A percentile compares a stretch with the other conserved stretches of the same genome.
These are phyloP conservation scores for Combretum micranthum DNA, from an alignment of 345 rosid species.

Conservation along the genomic window DNA sequence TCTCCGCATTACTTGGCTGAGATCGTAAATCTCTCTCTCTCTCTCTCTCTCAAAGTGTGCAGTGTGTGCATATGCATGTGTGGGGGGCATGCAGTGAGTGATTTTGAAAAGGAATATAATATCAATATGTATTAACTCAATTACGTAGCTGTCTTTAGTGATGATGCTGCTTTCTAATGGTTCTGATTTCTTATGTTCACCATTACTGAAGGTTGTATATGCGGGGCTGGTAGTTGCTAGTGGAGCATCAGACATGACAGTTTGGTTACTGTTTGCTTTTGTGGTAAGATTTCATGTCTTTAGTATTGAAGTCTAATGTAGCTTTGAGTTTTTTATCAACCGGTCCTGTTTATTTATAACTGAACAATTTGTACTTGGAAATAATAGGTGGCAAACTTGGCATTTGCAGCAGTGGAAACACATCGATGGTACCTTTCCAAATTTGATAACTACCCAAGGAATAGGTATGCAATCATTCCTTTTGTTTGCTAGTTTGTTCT, in stretches of 20 bases:
- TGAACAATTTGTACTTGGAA: slow-evolving; percentile 3
- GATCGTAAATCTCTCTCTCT: slow-evolving; percentile 37
- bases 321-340: background rate
- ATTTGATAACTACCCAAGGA: slow-evolving; percentile 4
- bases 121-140: too few relatives aligned
- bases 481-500: background rate
- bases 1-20: slow-evolving; percentile 76
- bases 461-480: background rate
- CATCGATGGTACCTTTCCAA: slow-evolving; percentile 2
- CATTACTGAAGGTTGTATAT: slow-evolving; percentile 49
- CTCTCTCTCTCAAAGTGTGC: slow-evolving; percentile 1
- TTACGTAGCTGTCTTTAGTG: background rate
- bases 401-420: slow-evolving; percentile 53
- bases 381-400: slow-evolving; percentile 62
- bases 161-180: background rate
- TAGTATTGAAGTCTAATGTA: background rate
- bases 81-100: background rate
- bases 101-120: too few relatives aligned
- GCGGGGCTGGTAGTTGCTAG: slow-evolving; percentile 59
- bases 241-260: slow-evolving; percentile 59
- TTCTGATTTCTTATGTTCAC: background rate
- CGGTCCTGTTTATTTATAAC: background rate
- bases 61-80: background rate
- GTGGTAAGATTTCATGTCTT: slow-evolving; percentile 33
- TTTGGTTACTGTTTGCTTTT: slow-evolving; percentile 55